Evolutionary conservation across 2,329 filamentous ascomycete genomes (phyloP).

Genomic region (Emmonsia crescens): DNA sequence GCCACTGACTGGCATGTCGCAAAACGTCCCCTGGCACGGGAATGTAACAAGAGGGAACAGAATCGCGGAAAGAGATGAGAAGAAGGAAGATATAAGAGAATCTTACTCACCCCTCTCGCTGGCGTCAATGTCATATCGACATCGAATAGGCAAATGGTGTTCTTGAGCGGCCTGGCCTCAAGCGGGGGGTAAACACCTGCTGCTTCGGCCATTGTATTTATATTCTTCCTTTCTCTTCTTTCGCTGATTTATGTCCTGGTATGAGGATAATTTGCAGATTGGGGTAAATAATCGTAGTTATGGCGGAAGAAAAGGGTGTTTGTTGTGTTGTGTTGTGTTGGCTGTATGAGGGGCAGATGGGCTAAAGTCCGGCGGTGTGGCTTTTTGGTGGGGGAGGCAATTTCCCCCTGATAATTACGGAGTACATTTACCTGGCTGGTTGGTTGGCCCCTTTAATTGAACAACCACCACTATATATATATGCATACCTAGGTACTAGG

Average conservation of each 20-base stretch:
- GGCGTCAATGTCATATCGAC: constrained; percentile 87
- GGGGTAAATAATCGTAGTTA: neutral
- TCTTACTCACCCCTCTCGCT: constrained; percentile 57
- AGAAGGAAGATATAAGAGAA: neutral
- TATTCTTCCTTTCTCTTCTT: neutral
- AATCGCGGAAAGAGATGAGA: neutral
- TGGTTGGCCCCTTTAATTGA: no score
- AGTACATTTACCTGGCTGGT: no score
- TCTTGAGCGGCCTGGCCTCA: constrained; percentile 72
- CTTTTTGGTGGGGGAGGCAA: no score
- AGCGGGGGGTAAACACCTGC: constrained; percentile 54
- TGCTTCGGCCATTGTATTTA: constrained; percentile 8
- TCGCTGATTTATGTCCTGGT: neutral
- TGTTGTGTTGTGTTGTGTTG: neutral
- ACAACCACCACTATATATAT: neutral
- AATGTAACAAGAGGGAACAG: neutral
- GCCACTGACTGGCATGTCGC: neutral
- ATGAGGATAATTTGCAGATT: neutral
- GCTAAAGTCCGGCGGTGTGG: no score
- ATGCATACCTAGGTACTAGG: no score
- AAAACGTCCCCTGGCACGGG: neutral
- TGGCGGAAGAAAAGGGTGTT: neutral
- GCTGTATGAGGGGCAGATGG: neutral
- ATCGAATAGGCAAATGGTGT: constrained; percentile 92
- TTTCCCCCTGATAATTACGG: no score